These are phyloP conservation scores for Microbotryomycetes sp. DNA, from an alignment of 1,284 basidiomycete species.

Conservation along the genomic window DNA sequence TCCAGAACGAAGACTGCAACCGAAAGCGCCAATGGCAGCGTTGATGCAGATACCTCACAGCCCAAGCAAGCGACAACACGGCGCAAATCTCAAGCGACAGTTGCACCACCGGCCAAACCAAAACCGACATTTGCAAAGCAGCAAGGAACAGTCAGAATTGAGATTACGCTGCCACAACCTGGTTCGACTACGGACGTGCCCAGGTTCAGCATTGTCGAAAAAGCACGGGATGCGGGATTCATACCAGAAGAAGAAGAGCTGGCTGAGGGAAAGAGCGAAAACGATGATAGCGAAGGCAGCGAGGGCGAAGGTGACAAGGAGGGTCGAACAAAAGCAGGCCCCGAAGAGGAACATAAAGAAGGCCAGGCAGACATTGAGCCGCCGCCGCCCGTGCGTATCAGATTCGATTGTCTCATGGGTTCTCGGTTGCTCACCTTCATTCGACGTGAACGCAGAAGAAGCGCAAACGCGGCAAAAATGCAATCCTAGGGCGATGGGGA, in stretches of 20 bases:
- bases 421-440: neutral
- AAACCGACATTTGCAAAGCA: neutral
- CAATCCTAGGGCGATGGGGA: conserved; percentile 36
- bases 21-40: no score
- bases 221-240: conserved; percentile 53
- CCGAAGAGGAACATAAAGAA: conserved; percentile 27
- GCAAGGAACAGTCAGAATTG: conserved; percentile 46
- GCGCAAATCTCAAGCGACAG: neutral
- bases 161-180: conserved; percentile 58
- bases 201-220: conserved; percentile 55
- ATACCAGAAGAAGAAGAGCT: conserved; percentile 4
- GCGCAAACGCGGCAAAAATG: conserved; percentile 44
- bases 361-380: conserved; percentile 35
- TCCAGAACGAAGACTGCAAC: neutral
- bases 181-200: conserved; percentile 50
- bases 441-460: conserved; percentile 47
- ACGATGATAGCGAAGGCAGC: conserved; percentile 46
- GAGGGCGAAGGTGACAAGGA: conserved; percentile 48
- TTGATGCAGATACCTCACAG: no score
- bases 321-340: conserved; percentile 30
- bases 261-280: conserved; percentile 43
- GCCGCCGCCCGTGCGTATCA: neutral
- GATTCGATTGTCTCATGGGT: neutral
- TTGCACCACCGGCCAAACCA: neutral
- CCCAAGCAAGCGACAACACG: neutral